Conservation (phyloP, 2,329 filamentous ascomycete species). For the Thelonectria blattea region DNA sequence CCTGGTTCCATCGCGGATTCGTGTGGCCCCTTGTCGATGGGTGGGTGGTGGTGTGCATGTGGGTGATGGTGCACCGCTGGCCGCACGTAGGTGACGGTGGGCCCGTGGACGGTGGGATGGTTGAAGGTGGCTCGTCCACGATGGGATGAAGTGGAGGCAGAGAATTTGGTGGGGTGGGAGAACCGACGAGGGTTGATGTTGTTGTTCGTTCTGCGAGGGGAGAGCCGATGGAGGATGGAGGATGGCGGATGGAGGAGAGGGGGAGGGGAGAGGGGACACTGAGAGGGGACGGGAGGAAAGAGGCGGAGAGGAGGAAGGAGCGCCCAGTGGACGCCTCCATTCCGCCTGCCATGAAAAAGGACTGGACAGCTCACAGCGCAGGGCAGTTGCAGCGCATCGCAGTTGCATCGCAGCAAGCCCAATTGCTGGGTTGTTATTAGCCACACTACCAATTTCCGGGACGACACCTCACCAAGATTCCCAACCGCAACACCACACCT, state of each 20-base stretch:
- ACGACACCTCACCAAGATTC: slow-evolving; percentile 1
- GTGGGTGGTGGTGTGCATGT: slow-evolving; percentile 29
- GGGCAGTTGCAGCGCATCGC: background rate
- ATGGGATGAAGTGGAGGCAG: slow-evolving; percentile 27
- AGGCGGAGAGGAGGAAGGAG: slow-evolving; percentile 3
- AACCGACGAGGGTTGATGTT: slow-evolving; percentile 16
- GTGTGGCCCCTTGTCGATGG: slow-evolving; percentile 32
- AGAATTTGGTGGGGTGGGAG: slow-evolving; percentile 28
- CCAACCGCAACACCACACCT: background rate
- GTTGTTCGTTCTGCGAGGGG: background rate
- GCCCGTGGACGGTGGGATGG: slow-evolving; percentile 30
- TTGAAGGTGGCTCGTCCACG: slow-evolving; percentile 29
- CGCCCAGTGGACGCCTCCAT: background rate
- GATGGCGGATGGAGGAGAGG: slow-evolving; percentile 7
- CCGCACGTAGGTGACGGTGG: slow-evolving; percentile 26
- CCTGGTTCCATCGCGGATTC: slow-evolving; percentile 19
- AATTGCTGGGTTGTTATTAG: background rate
- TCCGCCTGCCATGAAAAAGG: no score
- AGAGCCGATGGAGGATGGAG: slow-evolving; percentile 7
- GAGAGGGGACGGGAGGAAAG: background rate
- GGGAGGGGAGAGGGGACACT: background rate
- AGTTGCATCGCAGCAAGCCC: background rate
- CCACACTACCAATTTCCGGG: slow-evolving; percentile 8
- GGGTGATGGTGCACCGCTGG: slow-evolving; percentile 17
- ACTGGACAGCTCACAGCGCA: slow-evolving; percentile 14